Evolutionary conservation across 768 basidiomycete species (phyloP).

Genomic region (Tulasnella sp.): DNA sequence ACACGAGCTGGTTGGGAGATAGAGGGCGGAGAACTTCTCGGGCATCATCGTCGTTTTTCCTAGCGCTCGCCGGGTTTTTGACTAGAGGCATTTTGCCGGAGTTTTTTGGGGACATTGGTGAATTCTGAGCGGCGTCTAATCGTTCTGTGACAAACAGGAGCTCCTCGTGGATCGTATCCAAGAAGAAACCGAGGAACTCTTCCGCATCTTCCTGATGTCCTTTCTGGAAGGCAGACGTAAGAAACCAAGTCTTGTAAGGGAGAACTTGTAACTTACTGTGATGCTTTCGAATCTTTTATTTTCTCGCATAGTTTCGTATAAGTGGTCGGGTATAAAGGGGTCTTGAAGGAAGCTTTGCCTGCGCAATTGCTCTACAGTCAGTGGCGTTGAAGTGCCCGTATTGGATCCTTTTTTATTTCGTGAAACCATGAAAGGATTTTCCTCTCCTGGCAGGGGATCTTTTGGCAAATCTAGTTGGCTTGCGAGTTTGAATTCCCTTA

Average conservation of each 20-base stretch:
- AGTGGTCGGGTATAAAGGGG: slow-evolving; percentile 70
- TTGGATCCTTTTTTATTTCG: no score
- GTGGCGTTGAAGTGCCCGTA: slow-evolving; percentile 5
- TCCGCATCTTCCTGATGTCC: slow-evolving; percentile 98
- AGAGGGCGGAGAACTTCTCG: slow-evolving; percentile 13
- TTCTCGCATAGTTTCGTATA: slow-evolving; percentile 88
- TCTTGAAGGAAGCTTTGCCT: slow-evolving; percentile 29
- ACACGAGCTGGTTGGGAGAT: no score
- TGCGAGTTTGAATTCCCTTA: slow-evolving; percentile 51
- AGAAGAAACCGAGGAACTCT: slow-evolving; percentile 95
- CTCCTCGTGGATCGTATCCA: slow-evolving; percentile 92
- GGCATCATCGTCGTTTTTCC: slow-evolving; percentile 14
- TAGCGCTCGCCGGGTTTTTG: slow-evolving; percentile 4
- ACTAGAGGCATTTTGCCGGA: slow-evolving; percentile 15
- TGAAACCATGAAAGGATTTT: slow-evolving; percentile 26
- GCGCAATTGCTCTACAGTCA: slow-evolving; percentile 2
- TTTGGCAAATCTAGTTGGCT: slow-evolving; percentile 10
- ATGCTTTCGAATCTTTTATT: slow-evolving; percentile 90
- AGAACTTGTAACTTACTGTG: slow-evolving; percentile 45
- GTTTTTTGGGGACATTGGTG: slow-evolving; percentile 23
- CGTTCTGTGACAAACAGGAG: slow-evolving; percentile 52
- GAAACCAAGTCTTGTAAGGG: no score
- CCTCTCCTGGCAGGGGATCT: slow-evolving; percentile 22
- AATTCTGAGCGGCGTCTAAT: slow-evolving; percentile 25
- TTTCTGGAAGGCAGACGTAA: slow-evolving; percentile 41